These are phyloP conservation scores for Malus hybrid DNA, from an alignment of 331 rosid genomes.

Conservation along the genomic window DNA sequence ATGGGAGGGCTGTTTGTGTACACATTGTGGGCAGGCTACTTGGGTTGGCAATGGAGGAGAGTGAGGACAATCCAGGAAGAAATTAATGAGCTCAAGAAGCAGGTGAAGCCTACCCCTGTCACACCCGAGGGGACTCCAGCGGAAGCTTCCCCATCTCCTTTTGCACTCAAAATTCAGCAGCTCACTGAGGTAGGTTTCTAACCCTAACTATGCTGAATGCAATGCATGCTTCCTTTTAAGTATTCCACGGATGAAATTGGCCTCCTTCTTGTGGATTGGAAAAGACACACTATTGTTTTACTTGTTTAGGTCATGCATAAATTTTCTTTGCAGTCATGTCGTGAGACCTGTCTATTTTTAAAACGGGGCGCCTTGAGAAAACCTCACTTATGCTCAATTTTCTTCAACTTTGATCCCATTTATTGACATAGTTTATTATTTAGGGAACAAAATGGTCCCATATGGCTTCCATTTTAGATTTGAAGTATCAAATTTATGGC, in stretches of 20 bases:
- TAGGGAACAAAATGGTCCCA: no score
- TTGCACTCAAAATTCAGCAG: constrained; percentile 62
- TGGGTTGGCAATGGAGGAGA: constrained; percentile 88
- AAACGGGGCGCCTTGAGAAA: neutral
- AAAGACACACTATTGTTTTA: neutral
- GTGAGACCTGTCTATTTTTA: no score
- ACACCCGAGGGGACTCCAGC: constrained; percentile 54
- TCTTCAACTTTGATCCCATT: no score
- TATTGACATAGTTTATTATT: no score
- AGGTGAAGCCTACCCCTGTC: constrained; percentile 48
- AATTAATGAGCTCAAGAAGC: constrained; percentile 72
- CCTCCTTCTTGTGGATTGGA: neutral
- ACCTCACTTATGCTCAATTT: neutral
- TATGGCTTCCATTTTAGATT: neutral
- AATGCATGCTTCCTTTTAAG: neutral
- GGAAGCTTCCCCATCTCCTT: constrained; percentile 51
- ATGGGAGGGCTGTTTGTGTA: constrained; percentile 57
- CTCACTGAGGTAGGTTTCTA: constrained; percentile 52
- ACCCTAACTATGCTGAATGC: neutral
- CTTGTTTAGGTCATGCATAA: neutral
- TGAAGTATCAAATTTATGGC: neutral
- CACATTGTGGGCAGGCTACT: constrained; percentile 79
- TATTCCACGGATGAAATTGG: neutral
- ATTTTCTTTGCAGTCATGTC: no score
- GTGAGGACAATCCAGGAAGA: constrained; percentile 69